These are phyloP conservation scores for Gossypium sturtianum DNA, from an alignment of 345 rosid species.

Conservation along the genomic window DNA sequence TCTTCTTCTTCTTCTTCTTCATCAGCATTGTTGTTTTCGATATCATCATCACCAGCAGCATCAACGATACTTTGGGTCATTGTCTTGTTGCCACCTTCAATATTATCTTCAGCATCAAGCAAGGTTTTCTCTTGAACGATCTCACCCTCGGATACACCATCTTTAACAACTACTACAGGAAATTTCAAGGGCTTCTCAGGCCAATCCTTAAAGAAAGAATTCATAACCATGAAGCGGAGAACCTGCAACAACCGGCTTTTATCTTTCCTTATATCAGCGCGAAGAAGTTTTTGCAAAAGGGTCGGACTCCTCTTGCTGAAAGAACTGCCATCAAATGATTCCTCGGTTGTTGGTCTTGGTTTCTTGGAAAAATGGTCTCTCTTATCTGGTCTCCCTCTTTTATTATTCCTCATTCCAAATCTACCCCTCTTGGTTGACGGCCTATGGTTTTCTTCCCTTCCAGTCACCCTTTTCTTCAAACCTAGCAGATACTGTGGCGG, in stretches of 20 bases:
- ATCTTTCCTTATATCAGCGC: slow-evolving; percentile 62
- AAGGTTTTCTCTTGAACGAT: slow-evolving; percentile 22
- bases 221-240: slow-evolving; percentile 62
- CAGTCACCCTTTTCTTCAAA: slow-evolving; percentile 30
- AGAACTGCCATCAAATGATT: slow-evolving; percentile 28
- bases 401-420: slow-evolving; percentile 36
- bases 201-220: slow-evolving; percentile 59
- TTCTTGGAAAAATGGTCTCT: slow-evolving; percentile 28
- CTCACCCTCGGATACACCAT: slow-evolving; percentile 32
- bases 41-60: slow-evolving; percentile 6
- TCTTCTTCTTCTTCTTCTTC: neutral
- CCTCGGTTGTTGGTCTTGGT: slow-evolving; percentile 16
- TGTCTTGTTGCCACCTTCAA: slow-evolving; percentile 12
- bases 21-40: neutral
- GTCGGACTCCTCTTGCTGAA: slow-evolving; percentile 40
- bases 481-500: slow-evolving; percentile 62
- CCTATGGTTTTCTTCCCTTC: slow-evolving; percentile 25
- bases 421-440: slow-evolving; percentile 29
- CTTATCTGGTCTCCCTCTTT: slow-evolving; percentile 39
- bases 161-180: slow-evolving; percentile 50
- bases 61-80: slow-evolving; percentile 6
- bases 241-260: slow-evolving; percentile 60
- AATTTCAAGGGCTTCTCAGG: slow-evolving; percentile 58
- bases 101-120: slow-evolving; percentile 10
- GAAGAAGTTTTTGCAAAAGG: slow-evolving; percentile 77